Percentiles rank a stretch among this genome's conserved stretches.
Conservation (phyloP, 495 filamentous ascomycete species). For the Pseudotulostoma volvatum region DNA sequence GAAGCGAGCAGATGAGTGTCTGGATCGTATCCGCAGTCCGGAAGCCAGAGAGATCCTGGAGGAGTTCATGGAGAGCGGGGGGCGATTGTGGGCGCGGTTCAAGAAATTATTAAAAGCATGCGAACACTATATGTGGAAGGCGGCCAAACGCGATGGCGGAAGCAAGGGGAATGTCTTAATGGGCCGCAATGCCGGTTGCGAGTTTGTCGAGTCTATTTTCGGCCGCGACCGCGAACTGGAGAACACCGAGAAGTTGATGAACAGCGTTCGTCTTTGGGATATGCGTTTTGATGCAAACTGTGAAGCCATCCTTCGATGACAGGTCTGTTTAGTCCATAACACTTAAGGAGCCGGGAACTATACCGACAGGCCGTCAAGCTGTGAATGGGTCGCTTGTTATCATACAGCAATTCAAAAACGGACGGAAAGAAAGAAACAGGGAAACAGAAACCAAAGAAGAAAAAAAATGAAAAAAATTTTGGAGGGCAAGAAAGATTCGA, state of each 20-base stretch:
- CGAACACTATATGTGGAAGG: conserved; percentile 84
- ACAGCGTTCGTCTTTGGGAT: conserved; percentile 79
- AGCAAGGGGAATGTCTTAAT: conserved; percentile 52
- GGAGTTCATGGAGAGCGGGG: conserved; percentile 84
- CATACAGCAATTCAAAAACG: too few species aligned
- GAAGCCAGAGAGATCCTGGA: conserved; percentile 70
- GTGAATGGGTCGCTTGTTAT: too few species aligned
- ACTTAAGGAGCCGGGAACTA: too few species aligned
- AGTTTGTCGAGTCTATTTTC: conserved; percentile 96
- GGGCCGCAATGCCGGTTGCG: conserved; percentile 82
- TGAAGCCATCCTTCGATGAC: conserved; percentile 67
- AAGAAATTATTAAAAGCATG: conserved; percentile 77
- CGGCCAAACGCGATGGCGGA: conserved; percentile 46
- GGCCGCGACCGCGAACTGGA: conserved; percentile 83
- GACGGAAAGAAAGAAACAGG: not conserved
- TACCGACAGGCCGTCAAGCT: too few species aligned
- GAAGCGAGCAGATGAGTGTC: conserved; percentile 74
- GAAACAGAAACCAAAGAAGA: not conserved
- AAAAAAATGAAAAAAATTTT: not conserved
- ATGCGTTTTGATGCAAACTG: conserved; percentile 94
- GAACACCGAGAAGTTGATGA: conserved; percentile 91
- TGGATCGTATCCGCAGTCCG: conserved; percentile 49
- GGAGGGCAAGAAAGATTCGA: too few species aligned
- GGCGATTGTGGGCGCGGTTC: conserved; percentile 73
- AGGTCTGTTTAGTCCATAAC: too few species aligned